Base-by-base conservation (phyloP, 257 asterid species). In the Gynochthodes officinalis region DNA sequence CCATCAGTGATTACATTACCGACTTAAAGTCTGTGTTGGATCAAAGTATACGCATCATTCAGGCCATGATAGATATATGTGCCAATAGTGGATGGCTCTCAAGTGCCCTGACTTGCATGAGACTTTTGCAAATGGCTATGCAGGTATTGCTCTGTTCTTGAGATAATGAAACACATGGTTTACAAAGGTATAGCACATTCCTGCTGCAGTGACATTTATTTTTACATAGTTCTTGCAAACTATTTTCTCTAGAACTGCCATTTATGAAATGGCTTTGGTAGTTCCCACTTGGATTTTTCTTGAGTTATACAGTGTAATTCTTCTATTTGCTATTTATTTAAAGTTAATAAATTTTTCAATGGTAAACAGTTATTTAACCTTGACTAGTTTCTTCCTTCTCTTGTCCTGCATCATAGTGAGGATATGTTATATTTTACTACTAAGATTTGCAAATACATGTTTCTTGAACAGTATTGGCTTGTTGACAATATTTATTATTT, bases 71-170 rank as follows among this genome's bases (percentile, higher is more conserved):
- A 81, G 99, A 94, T 85, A 78, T 94, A 57, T 94, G 97, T 82
- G 97, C 97, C 32, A 94, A 94, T 82, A 94, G 99, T 40, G 99
- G 97, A 80, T 94, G 99, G 99, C 93, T 94, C 73, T 89, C 93
- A 43, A 91, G 97, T 83, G 83, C 97, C 58, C 77, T 91, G 67
- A 85, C 91, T 64, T 94, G 97, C 77, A 91, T 94, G 97, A 89
- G 79, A 85, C 91, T 94, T 72, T 80, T 91, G 84, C 99, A 94
- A 84, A 94, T 94, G 99, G 93, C 91, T 84, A 94, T 94, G 96
- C 99, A 94, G 99, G 99, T 94, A 86, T 40, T 76, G 65, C 78
- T 44, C 70, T 73, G 63, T 73, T 35, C 16, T 59, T 23, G 35
- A 44, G 50, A 44, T 40, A 40, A 42, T 25, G 50, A 37, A 40